Conservation (phyloP, 306 rosid genomes). For the Corylus avellana region DNA sequence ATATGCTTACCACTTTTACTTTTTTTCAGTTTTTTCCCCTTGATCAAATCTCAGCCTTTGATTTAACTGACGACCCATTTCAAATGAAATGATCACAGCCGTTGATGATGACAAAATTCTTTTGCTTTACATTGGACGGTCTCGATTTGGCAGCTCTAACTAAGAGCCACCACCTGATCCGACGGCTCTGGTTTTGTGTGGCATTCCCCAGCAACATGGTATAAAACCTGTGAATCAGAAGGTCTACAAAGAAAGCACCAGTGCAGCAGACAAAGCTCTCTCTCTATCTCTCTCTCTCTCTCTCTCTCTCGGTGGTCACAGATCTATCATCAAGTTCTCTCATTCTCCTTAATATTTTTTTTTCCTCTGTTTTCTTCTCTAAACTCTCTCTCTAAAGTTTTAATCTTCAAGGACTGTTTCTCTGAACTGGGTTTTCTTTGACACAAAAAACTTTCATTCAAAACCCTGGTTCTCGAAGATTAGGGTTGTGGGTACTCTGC, state of each 20-base stretch:
- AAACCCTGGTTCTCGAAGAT: conserved; percentile 12
- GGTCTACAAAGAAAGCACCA: neutral
- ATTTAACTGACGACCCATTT: too few relatives aligned
- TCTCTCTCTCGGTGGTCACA: neutral
- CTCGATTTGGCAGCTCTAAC: neutral
- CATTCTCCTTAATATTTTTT: neutral
- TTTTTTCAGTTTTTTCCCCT: too few relatives aligned
- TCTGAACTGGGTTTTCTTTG: neutral
- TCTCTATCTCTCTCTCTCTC: neutral
- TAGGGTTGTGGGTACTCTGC: conserved; percentile 35
- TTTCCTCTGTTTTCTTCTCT: neutral
- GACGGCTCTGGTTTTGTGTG: conserved; percentile 24
- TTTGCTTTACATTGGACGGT: neutral
- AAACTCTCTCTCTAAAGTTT: neutral
- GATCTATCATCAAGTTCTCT: conserved; percentile 2
- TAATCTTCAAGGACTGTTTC: neutral
- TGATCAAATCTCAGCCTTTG: too few relatives aligned
- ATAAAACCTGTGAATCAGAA: conserved; percentile 19
- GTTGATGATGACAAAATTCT: neutral
- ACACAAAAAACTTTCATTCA: neutral
- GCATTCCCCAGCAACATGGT: neutral
- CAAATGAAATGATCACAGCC: neutral
- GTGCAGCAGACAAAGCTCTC: conserved; percentile 7
- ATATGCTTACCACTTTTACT: too few relatives aligned
- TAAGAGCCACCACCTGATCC: conserved; percentile 13